Percentiles rank a stretch among this genome's conserved stretches.
phyloP scores from a whole-genome alignment of 805 yeast genomes.

The Schizosaccharomyces lindneri region DNA sequence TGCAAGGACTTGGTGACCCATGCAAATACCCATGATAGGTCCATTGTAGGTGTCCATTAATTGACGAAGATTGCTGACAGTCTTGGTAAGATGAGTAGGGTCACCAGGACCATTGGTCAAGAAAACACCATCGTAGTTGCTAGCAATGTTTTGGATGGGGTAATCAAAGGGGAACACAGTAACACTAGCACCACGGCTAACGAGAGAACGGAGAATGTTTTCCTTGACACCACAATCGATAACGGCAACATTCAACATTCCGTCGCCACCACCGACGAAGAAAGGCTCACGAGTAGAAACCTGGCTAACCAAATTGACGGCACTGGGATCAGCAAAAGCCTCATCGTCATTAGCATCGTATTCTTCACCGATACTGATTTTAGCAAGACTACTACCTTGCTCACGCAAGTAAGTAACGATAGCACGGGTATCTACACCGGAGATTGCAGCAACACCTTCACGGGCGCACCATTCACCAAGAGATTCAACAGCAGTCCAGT shows the following conservation, averaged over 20 bases:
- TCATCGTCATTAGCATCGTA: slow-evolving; percentile 81
- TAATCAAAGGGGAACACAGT: slow-evolving; percentile 93
- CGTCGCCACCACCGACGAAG: slow-evolving; percentile 29
- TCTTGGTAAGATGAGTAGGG: slow-evolving; percentile 68
- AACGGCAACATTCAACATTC: slow-evolving; percentile 60
- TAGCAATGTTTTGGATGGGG: slow-evolving; percentile 74
- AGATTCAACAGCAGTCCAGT: slow-evolving; percentile 97
- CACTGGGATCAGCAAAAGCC: slow-evolving; percentile 74
- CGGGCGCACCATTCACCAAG: slow-evolving; percentile 88
- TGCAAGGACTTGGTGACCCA: slow-evolving; percentile 92
- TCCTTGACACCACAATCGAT: slow-evolving; percentile 97
- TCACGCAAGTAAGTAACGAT: slow-evolving; percentile 82
- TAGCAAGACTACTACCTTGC: slow-evolving; percentile 82
- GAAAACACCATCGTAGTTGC: slow-evolving; percentile 82
- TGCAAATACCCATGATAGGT: slow-evolving; percentile 92
- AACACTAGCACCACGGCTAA: slow-evolving; percentile 80
- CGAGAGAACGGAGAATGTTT: slow-evolving; percentile 81
- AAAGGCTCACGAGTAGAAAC: slow-evolving; percentile 91
- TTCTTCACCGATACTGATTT: slow-evolving; percentile 71
- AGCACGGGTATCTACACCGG: slow-evolving; percentile 94
- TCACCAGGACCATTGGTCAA: slow-evolving; percentile 95
- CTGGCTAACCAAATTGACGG: slow-evolving; percentile 68
- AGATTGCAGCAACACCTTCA: slow-evolving; percentile 84
- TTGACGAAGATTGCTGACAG: slow-evolving; percentile 47
- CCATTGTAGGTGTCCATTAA: slow-evolving; percentile 44